A percentile compares a stretch with the other conserved stretches of the same genome.
These are phyloP conservation scores for Stagonosporopsis chrysanthemi DNA, from an alignment of 2,329 filamentous ascomycete genomes.

Conservation along the genomic window DNA sequence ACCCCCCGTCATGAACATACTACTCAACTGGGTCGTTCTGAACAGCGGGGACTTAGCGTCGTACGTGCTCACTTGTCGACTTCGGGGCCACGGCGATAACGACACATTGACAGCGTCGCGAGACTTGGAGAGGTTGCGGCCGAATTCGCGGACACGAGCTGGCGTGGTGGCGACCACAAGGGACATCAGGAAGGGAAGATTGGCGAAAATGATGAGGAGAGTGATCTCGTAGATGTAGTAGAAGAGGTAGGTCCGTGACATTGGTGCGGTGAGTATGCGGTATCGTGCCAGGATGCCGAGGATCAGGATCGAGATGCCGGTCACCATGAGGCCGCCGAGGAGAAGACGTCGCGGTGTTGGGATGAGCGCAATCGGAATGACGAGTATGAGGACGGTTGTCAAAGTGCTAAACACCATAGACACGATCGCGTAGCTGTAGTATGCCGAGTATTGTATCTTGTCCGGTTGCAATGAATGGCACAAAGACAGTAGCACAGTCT, in stretches of 20 bases:
- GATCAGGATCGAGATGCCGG: slow-evolving; percentile 27
- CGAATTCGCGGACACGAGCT: slow-evolving; percentile 22
- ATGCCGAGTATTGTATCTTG: slow-evolving; percentile 31
- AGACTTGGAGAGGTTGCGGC: slow-evolving; percentile 20
- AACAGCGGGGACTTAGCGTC: neutral
- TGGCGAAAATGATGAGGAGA: slow-evolving; percentile 34
- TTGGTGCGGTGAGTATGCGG: slow-evolving; percentile 18
- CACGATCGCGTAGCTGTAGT: slow-evolving; percentile 27
- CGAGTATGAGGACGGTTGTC: slow-evolving; percentile 28
- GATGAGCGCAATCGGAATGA: slow-evolving; percentile 37
- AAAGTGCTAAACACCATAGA: slow-evolving; percentile 19
- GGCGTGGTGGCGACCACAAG: slow-evolving; percentile 29
- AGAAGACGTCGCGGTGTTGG: slow-evolving; percentile 38
- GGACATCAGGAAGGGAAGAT: slow-evolving; percentile 39
- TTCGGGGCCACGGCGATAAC: slow-evolving; percentile 30
- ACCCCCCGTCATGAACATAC: neutral
- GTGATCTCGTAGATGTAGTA: slow-evolving; percentile 30
- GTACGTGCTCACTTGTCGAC: slow-evolving; percentile 9
- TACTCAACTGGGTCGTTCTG: neutral
- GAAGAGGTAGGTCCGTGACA: slow-evolving; percentile 18
- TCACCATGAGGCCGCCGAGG: slow-evolving; percentile 27
- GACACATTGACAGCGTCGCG: slow-evolving; percentile 11
- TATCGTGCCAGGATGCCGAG: slow-evolving; percentile 28
- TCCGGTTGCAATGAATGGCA: slow-evolving; percentile 23
- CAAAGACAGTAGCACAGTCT: slow-evolving; percentile 30